Percentiles rank a stretch among this genome's conserved stretches.
phyloP scores from a whole-genome alignment of 805 yeast species.

The Zygoascus ofunaensis region DNA sequence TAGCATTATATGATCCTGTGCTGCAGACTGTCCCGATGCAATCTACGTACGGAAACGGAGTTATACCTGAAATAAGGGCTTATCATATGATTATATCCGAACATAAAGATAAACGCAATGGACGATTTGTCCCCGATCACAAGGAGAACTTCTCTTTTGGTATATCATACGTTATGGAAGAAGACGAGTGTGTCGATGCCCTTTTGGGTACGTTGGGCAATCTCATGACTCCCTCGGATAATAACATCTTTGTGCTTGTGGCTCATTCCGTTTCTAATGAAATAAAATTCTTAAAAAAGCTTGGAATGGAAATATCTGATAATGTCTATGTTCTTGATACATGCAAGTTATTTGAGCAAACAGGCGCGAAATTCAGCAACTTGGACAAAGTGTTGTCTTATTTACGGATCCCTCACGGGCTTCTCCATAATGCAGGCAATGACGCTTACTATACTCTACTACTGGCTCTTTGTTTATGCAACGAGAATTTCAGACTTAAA shows the following conservation, averaged over 20 bases:
- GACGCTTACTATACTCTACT: constrained; percentile 55
- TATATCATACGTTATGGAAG: constrained; percentile 35
- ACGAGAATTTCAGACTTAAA: constrained; percentile 3
- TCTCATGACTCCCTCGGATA: constrained; percentile 2
- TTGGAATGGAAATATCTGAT: constrained; percentile 42
- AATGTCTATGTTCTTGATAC: constrained; percentile 38
- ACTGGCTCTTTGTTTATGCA: constrained; percentile 8
- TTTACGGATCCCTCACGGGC: constrained; percentile 46
- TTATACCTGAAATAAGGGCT: constrained; percentile 2
- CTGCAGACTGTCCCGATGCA: not conserved
- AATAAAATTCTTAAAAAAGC: constrained; percentile 38
- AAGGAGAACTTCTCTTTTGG: constrained; percentile 44
- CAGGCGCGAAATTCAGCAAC: constrained; percentile 7
- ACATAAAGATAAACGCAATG: constrained; percentile 36
- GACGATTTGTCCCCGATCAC: constrained; percentile 47
- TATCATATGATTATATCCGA: constrained; percentile 29
- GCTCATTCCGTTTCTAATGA: constrained; percentile 57
- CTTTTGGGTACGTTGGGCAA: constrained; percentile 4
- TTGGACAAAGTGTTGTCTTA: constrained; percentile 39
- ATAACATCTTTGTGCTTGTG: constrained; percentile 32
- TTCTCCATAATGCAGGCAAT: constrained; percentile 62
- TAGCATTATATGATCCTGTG: constrained; percentile 14
- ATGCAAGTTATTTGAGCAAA: constrained; percentile 34
- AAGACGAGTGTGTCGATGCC: constrained; percentile 18
- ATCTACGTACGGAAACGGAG: not conserved